These are phyloP conservation scores for Acacia concinna DNA, from an alignment of 331 rosid species.

Conservation along the genomic window DNA sequence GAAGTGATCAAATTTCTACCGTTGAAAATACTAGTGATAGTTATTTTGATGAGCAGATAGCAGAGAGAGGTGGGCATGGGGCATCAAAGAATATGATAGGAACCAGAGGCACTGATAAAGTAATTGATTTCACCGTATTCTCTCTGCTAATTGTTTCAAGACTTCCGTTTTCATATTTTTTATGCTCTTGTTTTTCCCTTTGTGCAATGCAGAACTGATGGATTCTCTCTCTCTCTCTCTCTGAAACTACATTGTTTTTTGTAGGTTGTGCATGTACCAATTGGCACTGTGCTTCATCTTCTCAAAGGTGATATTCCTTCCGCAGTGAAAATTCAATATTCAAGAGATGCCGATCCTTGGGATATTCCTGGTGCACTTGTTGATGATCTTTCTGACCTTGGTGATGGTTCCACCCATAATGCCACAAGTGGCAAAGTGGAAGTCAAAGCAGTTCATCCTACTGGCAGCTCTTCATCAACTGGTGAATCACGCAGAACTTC, in stretches of 20 bases:
- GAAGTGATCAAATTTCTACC: conserved; percentile 2
- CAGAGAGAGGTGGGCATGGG: conserved; percentile 80
- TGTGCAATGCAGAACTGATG: conserved; percentile 5
- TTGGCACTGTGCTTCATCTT: conserved; percentile 91
- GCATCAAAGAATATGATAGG: conserved; percentile 79
- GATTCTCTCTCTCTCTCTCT: conserved; percentile 32
- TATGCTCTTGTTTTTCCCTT: conserved; percentile 9
- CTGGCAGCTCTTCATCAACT: conserved; percentile 26
- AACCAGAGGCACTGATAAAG: conserved; percentile 90
- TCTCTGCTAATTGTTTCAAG: conserved; percentile 10
- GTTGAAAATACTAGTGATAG: conserved; percentile 20
- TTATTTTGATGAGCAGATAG: conserved; percentile 53
- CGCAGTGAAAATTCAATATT: conserved; percentile 37
- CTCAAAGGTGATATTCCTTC: conserved; percentile 66
- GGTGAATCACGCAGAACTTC: conserved; percentile 10
- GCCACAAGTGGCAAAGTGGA: conserved; percentile 34
- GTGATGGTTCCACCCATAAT: conserved; percentile 24
- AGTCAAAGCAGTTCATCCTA: conserved; percentile 19
- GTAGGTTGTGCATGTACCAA: conserved; percentile 75
- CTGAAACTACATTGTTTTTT: conserved; percentile 22
- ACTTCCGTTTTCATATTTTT: not conserved
- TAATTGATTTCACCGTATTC: conserved; percentile 30
- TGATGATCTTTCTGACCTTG: conserved; percentile 37
- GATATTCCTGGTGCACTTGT: conserved; percentile 79
- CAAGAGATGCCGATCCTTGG: conserved; percentile 80